Evolutionary conservation across 805 yeast genomes (phyloP).

Genomic region (Priceomyces castillae): DNA sequence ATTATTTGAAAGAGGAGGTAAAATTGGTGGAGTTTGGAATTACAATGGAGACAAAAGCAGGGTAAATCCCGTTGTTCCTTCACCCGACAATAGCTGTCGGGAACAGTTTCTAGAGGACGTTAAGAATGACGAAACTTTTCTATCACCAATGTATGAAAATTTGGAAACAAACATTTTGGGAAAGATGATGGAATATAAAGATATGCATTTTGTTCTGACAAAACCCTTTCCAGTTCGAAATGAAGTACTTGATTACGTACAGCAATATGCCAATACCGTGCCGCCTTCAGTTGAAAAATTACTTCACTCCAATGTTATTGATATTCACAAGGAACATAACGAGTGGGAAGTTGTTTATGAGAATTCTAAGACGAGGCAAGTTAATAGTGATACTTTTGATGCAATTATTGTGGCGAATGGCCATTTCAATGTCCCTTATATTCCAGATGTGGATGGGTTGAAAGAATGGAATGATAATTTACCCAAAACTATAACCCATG

Average conservation of each 20-base stretch:
- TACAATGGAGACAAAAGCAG: constrained; percentile 34
- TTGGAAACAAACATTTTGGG: constrained; percentile 70
- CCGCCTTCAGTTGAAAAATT: constrained; percentile 9
- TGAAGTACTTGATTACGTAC: constrained; percentile 62
- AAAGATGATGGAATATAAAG: constrained; percentile 57
- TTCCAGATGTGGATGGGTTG: constrained; percentile 27
- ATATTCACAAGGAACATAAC: constrained; percentile 8
- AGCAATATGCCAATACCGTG: constrained; percentile 44
- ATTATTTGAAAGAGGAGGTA: constrained; percentile 56
- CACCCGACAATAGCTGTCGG: constrained; percentile 18
- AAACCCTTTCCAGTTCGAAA: constrained; percentile 58
- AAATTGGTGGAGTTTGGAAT: constrained; percentile 84
- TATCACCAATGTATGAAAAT: constrained; percentile 56
- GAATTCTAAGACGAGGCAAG: constrained; percentile 6
- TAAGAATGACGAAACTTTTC: constrained; percentile 15
- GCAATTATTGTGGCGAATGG: constrained; percentile 32
- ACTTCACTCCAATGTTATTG: constrained; percentile 15
- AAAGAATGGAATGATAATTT: constrained; percentile 22
- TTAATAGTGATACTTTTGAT: constrained; percentile 18
- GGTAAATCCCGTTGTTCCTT: constrained; percentile 17
- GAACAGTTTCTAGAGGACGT: constrained; percentile 12
- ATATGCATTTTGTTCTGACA: constrained; percentile 19
- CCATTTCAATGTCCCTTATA: constrained; percentile 28
- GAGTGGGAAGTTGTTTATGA: constrained; percentile 15
- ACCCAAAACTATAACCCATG: constrained; percentile 26